Evolutionary conservation across 306 rosid genomes (phyloP).

Genomic region (Acacia confusa): DNA sequence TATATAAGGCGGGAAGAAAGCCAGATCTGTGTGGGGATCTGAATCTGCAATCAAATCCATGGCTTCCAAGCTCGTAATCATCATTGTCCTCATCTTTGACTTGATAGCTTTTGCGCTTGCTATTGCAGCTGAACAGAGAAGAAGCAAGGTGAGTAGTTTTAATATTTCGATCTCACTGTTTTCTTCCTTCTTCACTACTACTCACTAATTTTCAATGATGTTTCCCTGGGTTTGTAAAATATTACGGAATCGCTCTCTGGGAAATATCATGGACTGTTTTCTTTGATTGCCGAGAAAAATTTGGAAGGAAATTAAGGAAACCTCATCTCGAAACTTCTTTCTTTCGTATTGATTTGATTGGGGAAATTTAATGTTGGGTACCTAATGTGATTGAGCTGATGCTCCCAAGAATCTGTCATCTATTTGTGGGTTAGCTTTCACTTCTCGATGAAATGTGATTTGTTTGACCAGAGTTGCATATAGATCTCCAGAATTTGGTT

Average conservation of each 20-base stretch:
- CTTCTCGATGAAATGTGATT: slow-evolving; percentile 2
- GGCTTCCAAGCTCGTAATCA: slow-evolving; percentile 90
- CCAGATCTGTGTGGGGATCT: slow-evolving; percentile 46
- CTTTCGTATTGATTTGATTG: neutral
- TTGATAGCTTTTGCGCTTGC: slow-evolving; percentile 92
- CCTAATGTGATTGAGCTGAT: neutral
- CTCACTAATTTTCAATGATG: neutral
- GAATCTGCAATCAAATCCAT: slow-evolving; percentile 43
- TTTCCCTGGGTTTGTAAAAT: slow-evolving; percentile 26
- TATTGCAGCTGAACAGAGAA: slow-evolving; percentile 92
- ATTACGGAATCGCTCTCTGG: neutral
- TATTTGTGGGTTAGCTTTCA: slow-evolving; percentile 1
- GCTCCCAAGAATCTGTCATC: neutral
- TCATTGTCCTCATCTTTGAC: slow-evolving; percentile 59
- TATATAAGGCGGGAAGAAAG: neutral
- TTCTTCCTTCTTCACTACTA: neutral
- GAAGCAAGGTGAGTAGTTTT: slow-evolving; percentile 75
- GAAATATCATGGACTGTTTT: neutral
- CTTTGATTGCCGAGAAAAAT: slow-evolving; percentile 36
- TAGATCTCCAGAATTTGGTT: slow-evolving; percentile 28
- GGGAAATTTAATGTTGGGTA: slow-evolving; percentile 10
- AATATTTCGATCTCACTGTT: slow-evolving; percentile 13
- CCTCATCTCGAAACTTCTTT: slow-evolving; percentile 9
- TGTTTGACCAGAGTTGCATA: neutral
- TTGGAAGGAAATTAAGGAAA: neutral